These are phyloP conservation scores for Sugiyamaella pinicola DNA, from an alignment of 1,139 yeast genomes.

Conservation along the genomic window DNA sequence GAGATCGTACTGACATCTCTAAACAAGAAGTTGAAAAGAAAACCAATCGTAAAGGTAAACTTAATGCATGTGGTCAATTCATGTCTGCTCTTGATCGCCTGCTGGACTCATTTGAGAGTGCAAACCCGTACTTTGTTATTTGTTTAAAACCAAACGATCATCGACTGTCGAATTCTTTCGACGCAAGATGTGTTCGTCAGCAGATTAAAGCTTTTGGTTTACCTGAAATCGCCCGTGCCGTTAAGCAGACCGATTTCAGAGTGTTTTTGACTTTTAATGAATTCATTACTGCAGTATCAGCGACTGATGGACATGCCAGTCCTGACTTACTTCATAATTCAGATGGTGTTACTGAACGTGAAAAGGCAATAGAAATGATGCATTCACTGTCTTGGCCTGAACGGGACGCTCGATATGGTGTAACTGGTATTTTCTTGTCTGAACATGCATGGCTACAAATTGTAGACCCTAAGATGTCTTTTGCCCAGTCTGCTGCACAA, in stretches of 20 bases:
- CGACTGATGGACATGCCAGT: constrained; percentile 30
- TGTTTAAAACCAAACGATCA: constrained; percentile 49
- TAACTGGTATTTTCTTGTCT: constrained; percentile 47
- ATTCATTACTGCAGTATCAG: constrained; percentile 39
- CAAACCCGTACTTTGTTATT: constrained; percentile 47
- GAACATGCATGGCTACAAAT: constrained; percentile 47
- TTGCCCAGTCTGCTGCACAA: constrained; percentile 38
- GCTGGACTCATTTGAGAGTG: constrained; percentile 43
- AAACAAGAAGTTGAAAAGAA: constrained; percentile 14
- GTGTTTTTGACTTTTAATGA: constrained; percentile 46
- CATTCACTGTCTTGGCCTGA: constrained; percentile 42
- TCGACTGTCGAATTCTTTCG: constrained; percentile 43
- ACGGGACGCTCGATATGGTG: constrained; percentile 46
- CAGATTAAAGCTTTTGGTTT: constrained; percentile 47
- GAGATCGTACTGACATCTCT: background rate
- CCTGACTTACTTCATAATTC: constrained; percentile 20
- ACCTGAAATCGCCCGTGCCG: constrained; percentile 46
- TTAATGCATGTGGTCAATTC: constrained; percentile 43
- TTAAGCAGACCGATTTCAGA: constrained; percentile 44
- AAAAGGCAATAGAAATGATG: constrained; percentile 40
- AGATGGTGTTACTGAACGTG: constrained; percentile 39
- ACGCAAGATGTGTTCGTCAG: constrained; percentile 48
- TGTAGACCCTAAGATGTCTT: constrained; percentile 45
- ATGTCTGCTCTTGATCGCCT: constrained; percentile 42
- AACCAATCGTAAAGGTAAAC: constrained; percentile 25